A percentile compares a stretch with the other conserved stretches of the same genome.
phyloP scores from a whole-genome alignment of 345 rosid genomes.

The Populus tremula region DNA sequence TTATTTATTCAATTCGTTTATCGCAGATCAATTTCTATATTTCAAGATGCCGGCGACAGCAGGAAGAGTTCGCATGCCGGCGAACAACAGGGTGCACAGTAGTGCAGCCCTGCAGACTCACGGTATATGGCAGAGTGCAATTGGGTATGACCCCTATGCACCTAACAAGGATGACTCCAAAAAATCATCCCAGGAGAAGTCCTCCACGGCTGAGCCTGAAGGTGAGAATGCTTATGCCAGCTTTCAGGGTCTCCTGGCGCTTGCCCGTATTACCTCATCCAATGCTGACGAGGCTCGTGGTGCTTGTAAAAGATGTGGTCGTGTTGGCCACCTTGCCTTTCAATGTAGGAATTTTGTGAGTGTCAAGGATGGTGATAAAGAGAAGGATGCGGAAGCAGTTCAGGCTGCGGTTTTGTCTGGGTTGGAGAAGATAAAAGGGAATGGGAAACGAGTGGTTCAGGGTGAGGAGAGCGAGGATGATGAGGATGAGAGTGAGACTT shows the following conservation, averaged over 20 bases:
- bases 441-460: conserved; percentile 42
- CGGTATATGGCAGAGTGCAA: conserved; percentile 98
- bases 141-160: conserved; percentile 93
- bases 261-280: conserved; percentile 72
- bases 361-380: conserved; percentile 64
- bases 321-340: conserved; percentile 85
- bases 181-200: conserved; percentile 34
- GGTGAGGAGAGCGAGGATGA: conserved; percentile 55
- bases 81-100: conserved; percentile 96
- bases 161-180: conserved; percentile 79
- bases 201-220: conserved; percentile 51
- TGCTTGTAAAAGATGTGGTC: conserved; percentile 85
- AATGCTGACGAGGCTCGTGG: conserved; percentile 90
- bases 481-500: conserved; percentile 75
- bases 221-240: conserved; percentile 73
- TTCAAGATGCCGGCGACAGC: conserved; percentile 97
- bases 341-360: conserved; percentile 90
- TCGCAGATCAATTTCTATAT: conserved; percentile 3
- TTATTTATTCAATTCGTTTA: neutral
- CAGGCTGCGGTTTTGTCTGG: conserved; percentile 66
- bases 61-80: conserved; percentile 99
- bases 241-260: conserved; percentile 82
- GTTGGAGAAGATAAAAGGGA: conserved; percentile 70
- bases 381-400: conserved; percentile 54
- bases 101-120: conserved; percentile 98